Percentiles rank a stretch among this genome's conserved stretches.
Evolutionary conservation across 2,329 filamentous ascomycete genomes (phyloP).

Genomic region (Dendrostoma leiphaemia): DNA sequence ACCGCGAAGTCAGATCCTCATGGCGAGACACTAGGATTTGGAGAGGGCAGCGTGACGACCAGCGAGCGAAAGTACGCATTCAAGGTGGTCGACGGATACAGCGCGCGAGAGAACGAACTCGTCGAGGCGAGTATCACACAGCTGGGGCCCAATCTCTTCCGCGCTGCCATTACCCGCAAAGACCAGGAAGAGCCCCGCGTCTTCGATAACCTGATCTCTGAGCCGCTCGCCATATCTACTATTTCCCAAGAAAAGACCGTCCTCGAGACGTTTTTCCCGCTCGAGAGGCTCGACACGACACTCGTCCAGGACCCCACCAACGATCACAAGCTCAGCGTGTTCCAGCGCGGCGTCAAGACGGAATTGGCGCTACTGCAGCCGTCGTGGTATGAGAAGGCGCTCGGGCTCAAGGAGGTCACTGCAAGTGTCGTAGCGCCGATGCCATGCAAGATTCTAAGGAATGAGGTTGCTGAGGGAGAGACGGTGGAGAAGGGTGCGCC

Average conservation of each 20-base stretch:
- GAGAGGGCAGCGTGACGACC: constrained; percentile 36
- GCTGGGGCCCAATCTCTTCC: constrained; percentile 44
- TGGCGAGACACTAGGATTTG: constrained; percentile 55
- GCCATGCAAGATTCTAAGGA: constrained; percentile 93
- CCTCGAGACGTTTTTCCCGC: constrained; percentile 76
- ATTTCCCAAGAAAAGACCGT: constrained; percentile 26
- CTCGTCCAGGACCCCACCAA: constrained; percentile 58
- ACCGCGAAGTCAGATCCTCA: constrained; percentile 34
- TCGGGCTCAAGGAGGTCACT: constrained; percentile 75
- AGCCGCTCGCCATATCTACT: constrained; percentile 30
- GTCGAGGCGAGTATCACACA: constrained; percentile 52
- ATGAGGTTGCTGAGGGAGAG: constrained; percentile 82
- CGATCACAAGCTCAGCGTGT: constrained; percentile 68
- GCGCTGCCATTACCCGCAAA: constrained; percentile 43
- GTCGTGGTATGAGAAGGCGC: constrained; percentile 81
- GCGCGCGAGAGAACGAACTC: constrained; percentile 62
- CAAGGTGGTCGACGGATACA: constrained; percentile 58
- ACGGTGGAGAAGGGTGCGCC: constrained; percentile 81
- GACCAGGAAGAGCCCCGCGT: constrained; percentile 35
- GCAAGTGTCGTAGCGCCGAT: constrained; percentile 90
- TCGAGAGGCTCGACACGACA: constrained; percentile 76
- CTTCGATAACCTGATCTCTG: constrained; percentile 45
- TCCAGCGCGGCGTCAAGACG: constrained; percentile 65
- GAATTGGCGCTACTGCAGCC: constrained; percentile 60
- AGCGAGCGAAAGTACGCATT: constrained; percentile 49